Conservation (phyloP, 164 flowering plant species). For the Aristolochia californica region DNA sequence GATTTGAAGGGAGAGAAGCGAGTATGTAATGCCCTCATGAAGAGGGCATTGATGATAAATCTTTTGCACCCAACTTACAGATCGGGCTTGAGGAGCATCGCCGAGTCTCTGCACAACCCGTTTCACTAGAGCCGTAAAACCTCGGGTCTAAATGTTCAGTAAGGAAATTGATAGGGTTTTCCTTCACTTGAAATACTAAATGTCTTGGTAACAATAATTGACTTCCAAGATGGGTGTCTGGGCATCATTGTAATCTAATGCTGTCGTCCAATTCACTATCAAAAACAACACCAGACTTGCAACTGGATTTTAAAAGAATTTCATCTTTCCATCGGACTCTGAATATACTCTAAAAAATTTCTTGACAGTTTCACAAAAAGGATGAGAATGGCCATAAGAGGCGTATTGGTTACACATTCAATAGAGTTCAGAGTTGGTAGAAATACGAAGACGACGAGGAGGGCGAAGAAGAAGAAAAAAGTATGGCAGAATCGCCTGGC, state of each 20-base stretch:
- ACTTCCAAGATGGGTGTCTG: too few relatives aligned
- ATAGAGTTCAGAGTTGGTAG: not conserved
- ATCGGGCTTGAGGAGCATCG: too few relatives aligned
- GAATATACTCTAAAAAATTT: too few relatives aligned
- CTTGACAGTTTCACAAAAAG: too few relatives aligned
- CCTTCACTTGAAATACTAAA: not conserved
- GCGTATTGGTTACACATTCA: not conserved
- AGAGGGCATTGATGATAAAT: slow-evolving; percentile 55
- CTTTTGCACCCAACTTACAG: slow-evolving; percentile 64
- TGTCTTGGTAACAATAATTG: not conserved
- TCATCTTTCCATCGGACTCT: too few relatives aligned
- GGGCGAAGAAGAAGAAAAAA: slow-evolving; percentile 3
- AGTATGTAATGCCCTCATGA: slow-evolving; percentile 62
- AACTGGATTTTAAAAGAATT: too few relatives aligned
- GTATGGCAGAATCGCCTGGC: not conserved
- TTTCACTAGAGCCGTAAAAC: too few relatives aligned
- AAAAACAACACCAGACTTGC: too few relatives aligned
- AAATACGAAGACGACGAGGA: not conserved
- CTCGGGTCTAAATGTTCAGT: not conserved
- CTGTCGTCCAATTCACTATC: too few relatives aligned
- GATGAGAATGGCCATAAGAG: not conserved
- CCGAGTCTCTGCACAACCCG: too few relatives aligned
- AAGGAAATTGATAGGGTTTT: not conserved
- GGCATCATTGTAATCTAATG: too few relatives aligned
- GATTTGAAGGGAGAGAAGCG: slow-evolving; percentile 42